A percentile compares a stretch with the other conserved stretches of the same genome.
Evolutionary conservation across 495 filamentous ascomycete genomes (phyloP).

Genomic region (Hyphodiscus hymeniophilus): DNA sequence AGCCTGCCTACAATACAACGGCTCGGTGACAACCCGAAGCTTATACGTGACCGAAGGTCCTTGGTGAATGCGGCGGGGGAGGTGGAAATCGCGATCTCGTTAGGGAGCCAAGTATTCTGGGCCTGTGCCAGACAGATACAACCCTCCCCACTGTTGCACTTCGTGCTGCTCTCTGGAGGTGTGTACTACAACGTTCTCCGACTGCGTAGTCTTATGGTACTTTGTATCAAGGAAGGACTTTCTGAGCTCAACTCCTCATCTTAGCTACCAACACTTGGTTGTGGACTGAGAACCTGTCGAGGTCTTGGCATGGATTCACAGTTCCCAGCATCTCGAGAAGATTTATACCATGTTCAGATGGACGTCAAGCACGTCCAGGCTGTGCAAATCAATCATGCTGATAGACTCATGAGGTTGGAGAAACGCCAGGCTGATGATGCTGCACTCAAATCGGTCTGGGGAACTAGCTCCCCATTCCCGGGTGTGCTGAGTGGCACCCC

Average conservation of each 20-base stretch:
- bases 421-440: slow-evolving; percentile 75
- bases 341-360: slow-evolving; percentile 80
- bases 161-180: neutral
- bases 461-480: slow-evolving; percentile 79
- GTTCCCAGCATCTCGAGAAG: slow-evolving; percentile 49
- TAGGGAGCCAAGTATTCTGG: slow-evolving; percentile 15
- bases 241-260: neutral
- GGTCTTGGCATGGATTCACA: slow-evolving; percentile 41
- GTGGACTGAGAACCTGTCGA: neutral
- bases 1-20: too few relatives aligned
- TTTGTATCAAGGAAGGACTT: neutral
- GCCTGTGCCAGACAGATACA: slow-evolving; percentile 6
- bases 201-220: neutral
- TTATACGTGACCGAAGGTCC: slow-evolving; percentile 29
- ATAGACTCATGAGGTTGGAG: slow-evolving; percentile 71
- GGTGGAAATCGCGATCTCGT: slow-evolving; percentile 29
- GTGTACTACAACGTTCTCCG: neutral
- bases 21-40: too few relatives aligned
- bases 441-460: slow-evolving; percentile 79
- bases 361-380: slow-evolving; percentile 77
- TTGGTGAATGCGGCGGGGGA: slow-evolving; percentile 35
- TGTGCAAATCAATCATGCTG: slow-evolving; percentile 71
- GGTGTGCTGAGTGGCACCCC: slow-evolving; percentile 67
- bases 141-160: neutral
- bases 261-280: neutral